Evolutionary conservation across 1,284 basidiomycete species (phyloP), one percentile per base, ranked within the genome.

Genomic region (Coriolopsis trogii): DNA sequence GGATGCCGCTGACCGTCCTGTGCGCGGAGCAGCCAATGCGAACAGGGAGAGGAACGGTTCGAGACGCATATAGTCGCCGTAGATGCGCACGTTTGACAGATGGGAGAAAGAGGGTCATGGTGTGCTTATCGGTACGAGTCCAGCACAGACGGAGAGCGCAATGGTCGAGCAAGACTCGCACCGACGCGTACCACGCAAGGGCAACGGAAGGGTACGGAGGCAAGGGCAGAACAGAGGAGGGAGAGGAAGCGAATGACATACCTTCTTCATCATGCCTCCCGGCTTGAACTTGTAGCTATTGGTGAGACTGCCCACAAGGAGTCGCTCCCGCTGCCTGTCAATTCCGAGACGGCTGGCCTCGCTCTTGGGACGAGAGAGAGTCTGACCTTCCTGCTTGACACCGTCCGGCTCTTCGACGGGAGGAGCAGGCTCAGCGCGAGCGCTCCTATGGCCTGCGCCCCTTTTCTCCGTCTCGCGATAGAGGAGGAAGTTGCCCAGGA

Each of bases 211-310:
- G 16, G 30, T 12, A 30, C 37, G n/a, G 23, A 16, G 16, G 25
- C 30, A 25, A 10, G 25, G 10, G 44, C n/a, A n/a, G 38, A 21
- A 36, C 20, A 6, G 7, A 8, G 6, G 16, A 31, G 23, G 41
- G 25, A 30, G 37, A 9, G 16, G 8, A 13, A 26, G 25, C 37
- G 38, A 34, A 24, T 15, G 26, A 61, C 81, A 61, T 46, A 93
- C 93, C 84, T 97, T 97, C 78, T 98, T 98, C 80, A 97, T 93
- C 69, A 98, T 79, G 3, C 95, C 95, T 51, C 91, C 88, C 0
- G 80, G 73, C 67, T 94, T 95, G 79, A 96, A 96, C 71, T 93
- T 92, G 77, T 92, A 89, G 64, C 84, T 89, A 69, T 93, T 93
- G 6, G 93, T 96, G 61, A 96, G 73, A 63, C 90, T 93, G 28